A percentile compares a stretch with the other conserved stretches of the same genome.
Conservation (phyloP, 345 rosid genomes). For the Litchi chinensis region DNA sequence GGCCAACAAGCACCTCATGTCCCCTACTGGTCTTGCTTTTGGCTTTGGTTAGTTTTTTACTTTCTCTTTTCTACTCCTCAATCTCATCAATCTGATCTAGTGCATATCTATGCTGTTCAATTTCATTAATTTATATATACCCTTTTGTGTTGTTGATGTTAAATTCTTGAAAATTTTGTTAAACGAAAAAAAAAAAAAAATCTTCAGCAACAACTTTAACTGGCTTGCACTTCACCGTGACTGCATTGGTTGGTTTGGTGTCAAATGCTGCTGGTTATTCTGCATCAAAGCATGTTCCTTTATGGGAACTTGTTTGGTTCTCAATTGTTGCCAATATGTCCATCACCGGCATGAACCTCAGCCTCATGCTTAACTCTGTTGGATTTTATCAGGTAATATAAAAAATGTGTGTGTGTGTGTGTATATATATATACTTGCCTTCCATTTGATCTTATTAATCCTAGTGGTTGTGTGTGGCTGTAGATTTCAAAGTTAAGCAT, state of each 20-base stretch:
- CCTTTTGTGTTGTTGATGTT: too few species aligned
- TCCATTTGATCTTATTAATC: not conserved
- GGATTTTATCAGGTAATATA: constrained; percentile 77
- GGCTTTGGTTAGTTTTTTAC: constrained; percentile 61
- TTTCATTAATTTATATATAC: too few species aligned
- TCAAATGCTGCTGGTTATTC: constrained; percentile 90
- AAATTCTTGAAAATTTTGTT: not conserved
- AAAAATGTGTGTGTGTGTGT: not conserved
- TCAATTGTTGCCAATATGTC: constrained; percentile 81
- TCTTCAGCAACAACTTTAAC: constrained; percentile 79
- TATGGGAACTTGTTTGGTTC: constrained; percentile 99
- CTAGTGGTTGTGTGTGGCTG: not conserved
- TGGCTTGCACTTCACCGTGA: constrained; percentile 86
- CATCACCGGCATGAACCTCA: constrained; percentile 82
- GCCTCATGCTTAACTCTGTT: constrained; percentile 95
- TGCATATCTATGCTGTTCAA: too few species aligned
- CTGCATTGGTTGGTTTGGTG: constrained; percentile 81
- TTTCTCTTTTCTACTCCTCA: too few species aligned
- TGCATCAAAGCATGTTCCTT: constrained; percentile 70
- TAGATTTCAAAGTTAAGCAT: constrained; percentile 95
- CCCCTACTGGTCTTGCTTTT: constrained; percentile 70
- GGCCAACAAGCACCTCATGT: constrained; percentile 98
- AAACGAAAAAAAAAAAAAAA: too few species aligned
- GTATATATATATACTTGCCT: not conserved
- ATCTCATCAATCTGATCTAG: constrained; percentile 8